Percentiles rank a stretch among this genome's conserved stretches.
Evolutionary conservation across 345 rosid species (phyloP).

Genomic region (Eucalyptus erythrocorys): DNA sequence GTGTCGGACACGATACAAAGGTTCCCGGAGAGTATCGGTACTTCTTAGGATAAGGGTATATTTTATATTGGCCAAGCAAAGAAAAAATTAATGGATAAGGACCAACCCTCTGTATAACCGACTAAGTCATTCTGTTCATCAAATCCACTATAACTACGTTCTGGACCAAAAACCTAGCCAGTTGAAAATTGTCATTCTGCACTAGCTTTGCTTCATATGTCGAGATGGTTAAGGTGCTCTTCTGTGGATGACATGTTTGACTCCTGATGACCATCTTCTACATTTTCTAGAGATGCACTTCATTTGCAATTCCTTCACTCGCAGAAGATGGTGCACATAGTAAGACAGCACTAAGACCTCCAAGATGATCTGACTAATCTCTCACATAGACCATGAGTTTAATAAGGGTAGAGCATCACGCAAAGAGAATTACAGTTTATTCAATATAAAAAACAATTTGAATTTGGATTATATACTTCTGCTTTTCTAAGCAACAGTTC

Average conservation of each 20-base stretch:
- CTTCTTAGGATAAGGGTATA: no score
- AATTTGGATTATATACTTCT: not conserved
- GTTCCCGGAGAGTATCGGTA: no score
- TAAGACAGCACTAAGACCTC: not conserved
- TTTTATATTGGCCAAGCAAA: no score
- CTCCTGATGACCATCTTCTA: not conserved
- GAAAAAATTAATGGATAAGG: no score
- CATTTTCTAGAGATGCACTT: not conserved
- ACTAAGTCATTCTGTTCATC: not conserved
- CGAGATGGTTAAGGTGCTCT: not conserved
- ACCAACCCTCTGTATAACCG: no score
- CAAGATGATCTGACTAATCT: not conserved
- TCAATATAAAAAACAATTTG: not conserved
- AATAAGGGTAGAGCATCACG: not conserved
- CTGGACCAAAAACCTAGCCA: not conserved
- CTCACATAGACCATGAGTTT: not conserved
- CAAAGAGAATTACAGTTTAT: not conserved
- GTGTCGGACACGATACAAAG: accelerated
- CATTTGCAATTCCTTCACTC: not conserved
- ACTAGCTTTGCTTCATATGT: not conserved
- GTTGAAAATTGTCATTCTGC: not conserved
- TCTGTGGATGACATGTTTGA: not conserved
- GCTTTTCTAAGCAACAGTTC: not conserved
- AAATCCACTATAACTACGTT: not conserved
- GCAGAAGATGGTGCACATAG: not conserved